These are phyloP conservation scores for Phoenix dactylifera DNA, from an alignment of 176 grass and related monocot species.

Conservation along the genomic window DNA sequence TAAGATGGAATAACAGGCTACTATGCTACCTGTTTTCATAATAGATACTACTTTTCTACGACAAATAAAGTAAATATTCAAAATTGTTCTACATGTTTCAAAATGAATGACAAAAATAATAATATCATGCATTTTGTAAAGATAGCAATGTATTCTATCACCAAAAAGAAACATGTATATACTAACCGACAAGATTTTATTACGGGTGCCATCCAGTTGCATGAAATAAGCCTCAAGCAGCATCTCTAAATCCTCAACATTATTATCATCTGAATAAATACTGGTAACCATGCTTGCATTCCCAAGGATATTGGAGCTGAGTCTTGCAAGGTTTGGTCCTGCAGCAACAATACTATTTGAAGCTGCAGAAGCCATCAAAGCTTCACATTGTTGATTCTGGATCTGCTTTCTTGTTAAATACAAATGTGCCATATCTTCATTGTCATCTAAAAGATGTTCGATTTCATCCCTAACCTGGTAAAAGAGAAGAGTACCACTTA, in stretches of 20 bases:
- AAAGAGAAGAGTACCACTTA: not conserved
- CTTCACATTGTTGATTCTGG: slow-evolving; percentile 85
- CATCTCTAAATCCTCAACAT: slow-evolving; percentile 98
- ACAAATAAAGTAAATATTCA: too few relatives aligned
- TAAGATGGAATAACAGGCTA: too few relatives aligned
- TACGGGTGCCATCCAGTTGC: slow-evolving; percentile 94
- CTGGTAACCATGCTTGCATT: slow-evolving; percentile 75
- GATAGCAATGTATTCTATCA: too few relatives aligned
- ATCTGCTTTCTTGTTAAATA: slow-evolving; percentile 96
- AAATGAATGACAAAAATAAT: too few relatives aligned
- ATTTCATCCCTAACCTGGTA: slow-evolving; percentile 94
- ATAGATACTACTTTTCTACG: too few relatives aligned
- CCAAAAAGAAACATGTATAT: not conserved
- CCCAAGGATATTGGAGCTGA: slow-evolving; percentile 49
- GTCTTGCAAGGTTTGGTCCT: slow-evolving; percentile 35
- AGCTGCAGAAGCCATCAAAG: slow-evolving; percentile 60
- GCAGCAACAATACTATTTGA: slow-evolving; percentile 68
- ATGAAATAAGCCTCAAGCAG: slow-evolving; percentile 99
- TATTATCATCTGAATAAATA: slow-evolving; percentile 73
- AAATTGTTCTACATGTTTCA: too few relatives aligned
- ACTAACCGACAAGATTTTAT: slow-evolving; percentile 97
- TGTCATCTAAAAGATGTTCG: slow-evolving; percentile 98
- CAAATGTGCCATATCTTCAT: slow-evolving; percentile 87
- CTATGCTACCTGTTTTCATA: too few relatives aligned
- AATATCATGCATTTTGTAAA: too few relatives aligned